Percentiles rank a stretch among this genome's conserved stretches.
Evolutionary conservation across 2,329 filamentous ascomycete species (phyloP).

Genomic region (Cladosporium halotolerans): DNA sequence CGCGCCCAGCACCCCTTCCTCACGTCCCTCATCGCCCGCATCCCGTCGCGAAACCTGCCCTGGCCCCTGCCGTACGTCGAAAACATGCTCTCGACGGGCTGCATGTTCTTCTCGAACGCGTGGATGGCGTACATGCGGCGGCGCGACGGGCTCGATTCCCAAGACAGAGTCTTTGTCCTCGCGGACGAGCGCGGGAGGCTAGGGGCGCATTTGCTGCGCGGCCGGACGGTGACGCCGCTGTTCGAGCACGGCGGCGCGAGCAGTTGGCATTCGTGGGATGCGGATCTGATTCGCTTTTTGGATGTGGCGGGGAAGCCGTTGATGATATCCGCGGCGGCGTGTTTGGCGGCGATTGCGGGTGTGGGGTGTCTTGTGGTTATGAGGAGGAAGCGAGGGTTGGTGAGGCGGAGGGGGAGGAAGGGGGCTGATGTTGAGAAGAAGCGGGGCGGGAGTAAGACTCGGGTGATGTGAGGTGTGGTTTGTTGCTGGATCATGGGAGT

Average conservation of each 20-base stretch:
- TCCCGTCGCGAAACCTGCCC: constrained; percentile 17
- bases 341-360: not conserved
- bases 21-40: constrained; percentile 14
- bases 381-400: not conserved
- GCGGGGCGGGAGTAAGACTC: not conserved
- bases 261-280: constrained; percentile 27
- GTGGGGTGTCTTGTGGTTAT: not conserved
- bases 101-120: constrained; percentile 25
- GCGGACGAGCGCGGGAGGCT: constrained; percentile 20
- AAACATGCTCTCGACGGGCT: constrained; percentile 28
- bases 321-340: not conserved
- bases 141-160: constrained; percentile 1
- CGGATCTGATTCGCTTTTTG: constrained; percentile 19
- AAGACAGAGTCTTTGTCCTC: constrained; percentile 21
- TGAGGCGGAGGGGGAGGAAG: not conserved
- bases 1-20: constrained; percentile 22
- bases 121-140: constrained; percentile 22
- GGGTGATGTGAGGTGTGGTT: not conserved
- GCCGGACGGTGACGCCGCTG: constrained; percentile 22
- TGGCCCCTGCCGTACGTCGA: constrained; percentile 27
- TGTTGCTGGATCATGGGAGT: no score
- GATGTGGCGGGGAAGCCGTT: constrained; percentile 18
- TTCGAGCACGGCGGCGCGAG: constrained; percentile 25
- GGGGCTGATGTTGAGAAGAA: not conserved
- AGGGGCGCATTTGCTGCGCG: constrained; percentile 24